phyloP scores from a whole-genome alignment of 73 alveolate genomes.

The Paraurostyla sp. region DNA sequence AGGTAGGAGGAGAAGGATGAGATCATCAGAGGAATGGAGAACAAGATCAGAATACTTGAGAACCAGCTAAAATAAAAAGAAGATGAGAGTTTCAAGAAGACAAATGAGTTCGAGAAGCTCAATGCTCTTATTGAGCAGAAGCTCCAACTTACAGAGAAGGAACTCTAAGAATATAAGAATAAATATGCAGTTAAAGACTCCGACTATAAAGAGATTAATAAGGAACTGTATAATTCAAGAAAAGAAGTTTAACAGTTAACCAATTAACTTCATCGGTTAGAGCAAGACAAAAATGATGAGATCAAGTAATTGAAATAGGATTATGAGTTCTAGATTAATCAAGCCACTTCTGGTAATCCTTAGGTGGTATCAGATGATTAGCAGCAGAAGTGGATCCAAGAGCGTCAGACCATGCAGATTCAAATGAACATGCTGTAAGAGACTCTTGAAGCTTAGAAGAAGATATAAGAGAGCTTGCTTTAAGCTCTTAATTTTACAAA shows the following conservation, averaged over 20 bases:
- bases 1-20: not conserved
- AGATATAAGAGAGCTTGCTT: conserved; percentile 5
- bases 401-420: conserved; percentile 7
- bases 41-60: not conserved
- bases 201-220: conserved; percentile 37
- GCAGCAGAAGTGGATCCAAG: conserved; percentile 40
- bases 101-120: conserved; percentile 39
- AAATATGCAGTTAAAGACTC: conserved; percentile 2
- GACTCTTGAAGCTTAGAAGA: conserved; percentile 35
- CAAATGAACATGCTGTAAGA: conserved; percentile 5
- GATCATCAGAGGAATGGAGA: conserved; percentile 8
- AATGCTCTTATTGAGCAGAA: conserved; percentile 18
- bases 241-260: conserved; percentile 13
- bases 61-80: not conserved
- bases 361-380: not conserved
- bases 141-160: conserved; percentile 28
- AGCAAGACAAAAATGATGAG: conserved; percentile 51
- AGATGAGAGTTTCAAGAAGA: conserved; percentile 27
- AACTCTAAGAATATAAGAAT: not conserved
- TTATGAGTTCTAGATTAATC: conserved; percentile 14
- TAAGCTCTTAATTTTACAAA: conserved; percentile 12
- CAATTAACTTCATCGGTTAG: not conserved
- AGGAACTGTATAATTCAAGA: conserved; percentile 17
- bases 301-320: not conserved
- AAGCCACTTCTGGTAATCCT: conserved; percentile 6